Evolutionary conservation across 2,329 filamentous ascomycete genomes (phyloP), one percentile per base, ranked within the genome.

Genomic region (Moelleriella libera): DNA sequence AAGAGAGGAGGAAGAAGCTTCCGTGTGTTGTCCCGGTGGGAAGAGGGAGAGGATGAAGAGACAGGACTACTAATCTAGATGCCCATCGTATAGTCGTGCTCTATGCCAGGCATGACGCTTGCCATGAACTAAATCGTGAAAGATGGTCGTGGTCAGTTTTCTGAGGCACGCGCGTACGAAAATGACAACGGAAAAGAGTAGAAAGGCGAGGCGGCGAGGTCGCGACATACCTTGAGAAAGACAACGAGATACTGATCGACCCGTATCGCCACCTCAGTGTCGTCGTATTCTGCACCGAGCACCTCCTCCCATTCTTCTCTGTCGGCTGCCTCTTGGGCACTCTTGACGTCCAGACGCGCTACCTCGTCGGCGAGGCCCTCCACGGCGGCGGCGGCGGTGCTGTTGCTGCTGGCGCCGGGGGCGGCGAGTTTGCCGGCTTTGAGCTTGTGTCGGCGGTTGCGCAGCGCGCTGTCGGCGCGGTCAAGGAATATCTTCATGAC

Each of bases 401-500:
- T 21, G 21, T 21, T 21, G 21, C 21, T 21, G 21, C 21, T 21
- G 21, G 21, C 21, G 21, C 21, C 21, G 21, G 21, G 21, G 21
- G 65, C 58, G 8, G 48, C 47, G 45, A 52, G 49, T 72, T 80
- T 65, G 62, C 78, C 66, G 12, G 76, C 70, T 59, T 78, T 81
- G 50, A 92, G 72, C 72, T 89, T 94, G 58, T 90, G 85, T 43
- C 88, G 76, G 28, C 90, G 82, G 47, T 94, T 77, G 64, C 95
- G 94, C 47, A 97, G 75, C 0, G 90, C 90, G 28, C 88, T 88
- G 61, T 98, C 90, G 44, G 92, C 92, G 37, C 92, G 87, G 65
- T 97, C 92, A 40, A 98, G 82, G 5, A 98, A 78, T 28, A 87
- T 87, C 69, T 97, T 98, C 92, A 98, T 98, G 56, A 98, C 92